Percentiles rank a stretch among this genome's conserved stretches.
Conservation (phyloP, 352 stramenopile genomes). For the Pythium dissotocum region DNA sequence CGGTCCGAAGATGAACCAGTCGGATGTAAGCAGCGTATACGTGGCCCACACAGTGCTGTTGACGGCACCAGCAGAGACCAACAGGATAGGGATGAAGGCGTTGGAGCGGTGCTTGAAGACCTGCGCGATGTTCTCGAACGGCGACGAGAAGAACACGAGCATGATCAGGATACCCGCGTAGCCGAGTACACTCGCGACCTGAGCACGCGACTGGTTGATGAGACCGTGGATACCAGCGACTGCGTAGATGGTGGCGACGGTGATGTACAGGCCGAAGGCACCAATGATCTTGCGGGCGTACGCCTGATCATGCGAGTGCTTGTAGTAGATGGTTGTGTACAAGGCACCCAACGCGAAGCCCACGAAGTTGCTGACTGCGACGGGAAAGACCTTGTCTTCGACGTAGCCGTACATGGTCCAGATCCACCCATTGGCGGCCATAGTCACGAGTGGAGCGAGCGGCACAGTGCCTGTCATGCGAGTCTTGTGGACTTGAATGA, state of each 20-base stretch:
- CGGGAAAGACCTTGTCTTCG: constrained; percentile 42
- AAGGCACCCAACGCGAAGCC: constrained; percentile 35
- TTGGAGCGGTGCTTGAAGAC: constrained; percentile 48
- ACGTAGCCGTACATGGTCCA: constrained; percentile 49
- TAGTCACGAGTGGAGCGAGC: constrained; percentile 45
- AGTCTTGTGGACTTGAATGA: constrained; percentile 35
- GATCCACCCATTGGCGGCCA: constrained; percentile 34
- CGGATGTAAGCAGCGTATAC: constrained; percentile 39
- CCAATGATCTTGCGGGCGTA: constrained; percentile 42
- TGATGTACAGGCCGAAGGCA: constrained; percentile 21
- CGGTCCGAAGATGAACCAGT: constrained; percentile 57
- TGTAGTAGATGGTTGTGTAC: constrained; percentile 54
- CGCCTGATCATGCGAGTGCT: constrained; percentile 37
- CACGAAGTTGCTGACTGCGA: constrained; percentile 44
- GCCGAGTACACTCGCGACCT: constrained; percentile 34
- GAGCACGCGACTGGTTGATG: constrained; percentile 14
- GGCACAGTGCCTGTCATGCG: constrained; percentile 41
- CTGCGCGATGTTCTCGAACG: constrained; percentile 53
- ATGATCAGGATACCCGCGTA: constrained; percentile 42
- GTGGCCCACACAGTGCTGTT: constrained; percentile 55
- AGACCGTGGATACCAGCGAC: background rate
- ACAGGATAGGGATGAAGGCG: constrained; percentile 52
- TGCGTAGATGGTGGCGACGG: constrained; percentile 18
- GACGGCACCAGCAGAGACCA: constrained; percentile 44
- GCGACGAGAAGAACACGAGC: constrained; percentile 56